Percentiles rank a stretch among this genome's conserved stretches.
Evolutionary conservation across 2,329 filamentous ascomycete species (phyloP).

Genomic region (Cladobotryum protrusum): DNA sequence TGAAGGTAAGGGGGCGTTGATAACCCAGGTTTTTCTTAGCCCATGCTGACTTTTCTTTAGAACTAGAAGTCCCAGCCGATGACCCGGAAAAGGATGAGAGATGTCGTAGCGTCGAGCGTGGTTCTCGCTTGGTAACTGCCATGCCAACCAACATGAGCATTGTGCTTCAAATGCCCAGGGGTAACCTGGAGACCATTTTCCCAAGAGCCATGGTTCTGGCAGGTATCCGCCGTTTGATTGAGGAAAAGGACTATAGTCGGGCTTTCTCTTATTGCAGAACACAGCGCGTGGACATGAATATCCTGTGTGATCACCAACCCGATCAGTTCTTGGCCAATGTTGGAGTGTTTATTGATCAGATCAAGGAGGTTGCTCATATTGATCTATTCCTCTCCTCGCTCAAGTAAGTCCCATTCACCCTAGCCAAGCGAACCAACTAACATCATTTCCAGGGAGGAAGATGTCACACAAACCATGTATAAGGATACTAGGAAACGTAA

Average conservation of each 20-base stretch:
- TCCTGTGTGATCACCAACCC: conserved; percentile 88
- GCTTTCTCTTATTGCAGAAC: conserved; percentile 86
- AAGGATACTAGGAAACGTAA: conserved; percentile 63
- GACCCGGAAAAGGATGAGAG: conserved; percentile 89
- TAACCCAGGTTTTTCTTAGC: no score
- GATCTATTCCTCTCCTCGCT: conserved; percentile 88
- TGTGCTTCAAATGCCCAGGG: conserved; percentile 89
- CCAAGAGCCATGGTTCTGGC: conserved; percentile 88
- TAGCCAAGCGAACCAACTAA: conserved; percentile 21
- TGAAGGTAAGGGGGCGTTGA: conserved; percentile 47
- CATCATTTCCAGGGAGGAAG: conserved; percentile 59
- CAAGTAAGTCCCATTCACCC: conserved; percentile 45
- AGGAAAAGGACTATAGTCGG: conserved; percentile 70
- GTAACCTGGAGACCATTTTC: conserved; percentile 92
- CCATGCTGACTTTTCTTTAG: conserved; percentile 38
- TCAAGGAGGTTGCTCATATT: conserved; percentile 74
- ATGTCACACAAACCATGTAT: conserved; percentile 91
- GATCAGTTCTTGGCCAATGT: conserved; percentile 76
- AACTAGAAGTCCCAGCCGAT: conserved; percentile 75
- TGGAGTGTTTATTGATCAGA: conserved; percentile 71
- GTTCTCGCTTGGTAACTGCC: conserved; percentile 77
- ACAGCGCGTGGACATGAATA: conserved; percentile 96
- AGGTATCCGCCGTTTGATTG: conserved; percentile 76
- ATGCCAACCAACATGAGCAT: conserved; percentile 83
- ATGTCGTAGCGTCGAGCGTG: conserved; percentile 86